Evolutionary conservation across 2,329 filamentous ascomycete species (phyloP).

Genomic region (Penicillium sp.): DNA sequence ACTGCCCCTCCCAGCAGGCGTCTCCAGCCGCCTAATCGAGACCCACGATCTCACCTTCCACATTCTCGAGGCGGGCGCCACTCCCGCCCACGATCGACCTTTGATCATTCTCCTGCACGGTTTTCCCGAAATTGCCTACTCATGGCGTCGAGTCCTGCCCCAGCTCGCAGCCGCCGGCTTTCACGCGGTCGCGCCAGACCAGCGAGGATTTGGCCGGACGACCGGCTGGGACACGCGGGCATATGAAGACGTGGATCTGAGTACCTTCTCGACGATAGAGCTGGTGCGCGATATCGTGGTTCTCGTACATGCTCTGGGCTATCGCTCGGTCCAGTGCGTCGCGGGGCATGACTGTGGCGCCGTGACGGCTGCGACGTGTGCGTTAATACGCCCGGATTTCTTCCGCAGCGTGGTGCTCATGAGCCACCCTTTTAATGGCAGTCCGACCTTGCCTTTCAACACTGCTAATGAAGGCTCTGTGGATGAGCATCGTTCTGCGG

Average conservation of each 20-base stretch:
- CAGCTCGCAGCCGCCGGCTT: slow-evolving; percentile 62
- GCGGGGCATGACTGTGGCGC: slow-evolving; percentile 70
- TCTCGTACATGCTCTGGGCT: slow-evolving; percentile 63
- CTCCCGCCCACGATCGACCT: slow-evolving; percentile 46
- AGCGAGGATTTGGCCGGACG: slow-evolving; percentile 68
- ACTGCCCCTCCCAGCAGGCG: slow-evolving; percentile 57
- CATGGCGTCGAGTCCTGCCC: slow-evolving; percentile 67
- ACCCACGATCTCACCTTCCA: slow-evolving; percentile 65
- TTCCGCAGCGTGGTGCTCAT: slow-evolving; percentile 65
- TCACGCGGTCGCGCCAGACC: slow-evolving; percentile 68
- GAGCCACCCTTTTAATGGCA: slow-evolving; percentile 65
- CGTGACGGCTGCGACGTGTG: slow-evolving; percentile 60
- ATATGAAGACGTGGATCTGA: slow-evolving; percentile 57
- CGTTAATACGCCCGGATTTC: slow-evolving; percentile 65
- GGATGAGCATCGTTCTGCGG: not conserved
- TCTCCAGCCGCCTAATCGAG: slow-evolving; percentile 60
- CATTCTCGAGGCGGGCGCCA: slow-evolving; percentile 57
- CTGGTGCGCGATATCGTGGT: slow-evolving; percentile 65
- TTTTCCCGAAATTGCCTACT: slow-evolving; percentile 69
- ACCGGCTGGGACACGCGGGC: slow-evolving; percentile 59
- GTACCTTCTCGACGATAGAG: slow-evolving; percentile 59
- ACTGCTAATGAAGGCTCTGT: slow-evolving; percentile 34
- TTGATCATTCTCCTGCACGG: slow-evolving; percentile 66
- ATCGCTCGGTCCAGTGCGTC: slow-evolving; percentile 59
- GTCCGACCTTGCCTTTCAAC: slow-evolving; percentile 53